Percentiles rank a stretch among this genome's conserved stretches.
phyloP scores from a whole-genome alignment of 2,329 filamentous ascomycete genomes.

The Parastagonospora nodorum region DNA sequence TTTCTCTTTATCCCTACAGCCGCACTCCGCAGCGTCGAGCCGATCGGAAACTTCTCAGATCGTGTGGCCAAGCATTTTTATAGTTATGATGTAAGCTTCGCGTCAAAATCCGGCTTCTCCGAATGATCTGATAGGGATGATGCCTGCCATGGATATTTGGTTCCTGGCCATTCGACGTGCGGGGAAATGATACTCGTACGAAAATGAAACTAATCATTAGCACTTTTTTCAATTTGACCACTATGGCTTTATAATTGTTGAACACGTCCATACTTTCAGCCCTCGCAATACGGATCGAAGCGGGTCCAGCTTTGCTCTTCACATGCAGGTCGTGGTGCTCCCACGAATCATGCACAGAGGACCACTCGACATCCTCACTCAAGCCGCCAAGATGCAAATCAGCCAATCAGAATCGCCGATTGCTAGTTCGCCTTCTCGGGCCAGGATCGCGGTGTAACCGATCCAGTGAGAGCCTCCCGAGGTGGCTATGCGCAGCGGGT shows the following conservation, averaged over 20 bases:
- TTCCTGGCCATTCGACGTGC: neutral
- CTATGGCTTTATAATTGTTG: no score
- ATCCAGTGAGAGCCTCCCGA: slow-evolving; percentile 14
- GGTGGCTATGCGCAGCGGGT: slow-evolving; percentile 19
- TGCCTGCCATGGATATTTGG: slow-evolving; percentile 2
- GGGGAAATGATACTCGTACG: slow-evolving; percentile 3
- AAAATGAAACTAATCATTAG: neutral
- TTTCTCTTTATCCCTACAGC: neutral
- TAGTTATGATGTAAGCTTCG: neutral
- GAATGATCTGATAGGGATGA: neutral
- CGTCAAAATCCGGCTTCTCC: neutral
- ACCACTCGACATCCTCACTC: slow-evolving; percentile 1
- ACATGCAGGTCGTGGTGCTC: neutral
- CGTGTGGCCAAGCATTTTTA: neutral
- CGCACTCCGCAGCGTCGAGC: neutral
- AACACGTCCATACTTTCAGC: no score
- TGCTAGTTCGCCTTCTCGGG: slow-evolving; percentile 3
- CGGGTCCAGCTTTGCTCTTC: neutral
- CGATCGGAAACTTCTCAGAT: no score
- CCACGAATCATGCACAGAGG: slow-evolving; percentile 10
- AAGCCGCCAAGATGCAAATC: slow-evolving; percentile 9
- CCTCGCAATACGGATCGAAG: no score
- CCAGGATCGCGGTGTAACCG: slow-evolving; percentile 5
- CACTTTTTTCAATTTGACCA: neutral
- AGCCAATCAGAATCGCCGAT: slow-evolving; percentile 10